Conservation (phyloP, 139 green algal species). For the Spirogloea muscicola region DNA sequence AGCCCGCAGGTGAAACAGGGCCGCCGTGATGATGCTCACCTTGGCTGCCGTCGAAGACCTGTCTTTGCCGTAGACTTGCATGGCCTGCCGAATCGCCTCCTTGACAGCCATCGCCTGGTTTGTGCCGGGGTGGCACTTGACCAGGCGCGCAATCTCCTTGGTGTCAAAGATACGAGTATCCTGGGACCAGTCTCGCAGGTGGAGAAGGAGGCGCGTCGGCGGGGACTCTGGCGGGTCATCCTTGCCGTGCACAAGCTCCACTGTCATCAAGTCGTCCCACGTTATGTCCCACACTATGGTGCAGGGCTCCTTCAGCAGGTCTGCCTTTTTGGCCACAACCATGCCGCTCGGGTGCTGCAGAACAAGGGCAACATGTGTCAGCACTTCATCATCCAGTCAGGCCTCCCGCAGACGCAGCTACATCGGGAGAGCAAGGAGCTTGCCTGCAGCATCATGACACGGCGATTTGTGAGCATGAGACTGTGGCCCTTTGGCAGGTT, state of each 20-base stretch:
- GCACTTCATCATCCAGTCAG: too few relatives aligned
- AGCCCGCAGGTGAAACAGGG: too few relatives aligned
- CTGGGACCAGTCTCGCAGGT: conserved; percentile 14
- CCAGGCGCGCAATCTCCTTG: conserved; percentile 50
- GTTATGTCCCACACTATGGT: conserved; percentile 50
- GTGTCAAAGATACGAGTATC: conserved; percentile 35
- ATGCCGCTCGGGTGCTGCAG: conserved; percentile 5
- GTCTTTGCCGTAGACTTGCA: conserved; percentile 14
- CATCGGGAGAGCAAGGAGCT: too few relatives aligned
- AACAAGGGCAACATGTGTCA: too few relatives aligned
- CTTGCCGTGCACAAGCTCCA: conserved; percentile 67
- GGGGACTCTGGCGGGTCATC: conserved; percentile 44
- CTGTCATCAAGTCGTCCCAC: conserved; percentile 61
- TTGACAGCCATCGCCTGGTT: conserved; percentile 60
- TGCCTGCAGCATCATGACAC: conserved; percentile 62
- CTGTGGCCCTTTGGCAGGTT: conserved; percentile 64
- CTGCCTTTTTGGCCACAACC: background rate
- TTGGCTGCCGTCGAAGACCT: conserved; percentile 10
- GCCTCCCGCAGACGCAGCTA: too few relatives aligned
- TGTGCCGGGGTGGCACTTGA: conserved; percentile 62
- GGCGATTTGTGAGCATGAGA: conserved; percentile 67
- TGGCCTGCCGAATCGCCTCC: conserved; percentile 23
- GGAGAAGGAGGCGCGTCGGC: conserved; percentile 37
- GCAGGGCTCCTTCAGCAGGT: conserved; percentile 33
- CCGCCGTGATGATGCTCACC: conserved; percentile 29